Percentiles rank a stretch among this genome's conserved stretches.
phyloP scores from a whole-genome alignment of 441 rosid species.

The Erodium texanum region DNA sequence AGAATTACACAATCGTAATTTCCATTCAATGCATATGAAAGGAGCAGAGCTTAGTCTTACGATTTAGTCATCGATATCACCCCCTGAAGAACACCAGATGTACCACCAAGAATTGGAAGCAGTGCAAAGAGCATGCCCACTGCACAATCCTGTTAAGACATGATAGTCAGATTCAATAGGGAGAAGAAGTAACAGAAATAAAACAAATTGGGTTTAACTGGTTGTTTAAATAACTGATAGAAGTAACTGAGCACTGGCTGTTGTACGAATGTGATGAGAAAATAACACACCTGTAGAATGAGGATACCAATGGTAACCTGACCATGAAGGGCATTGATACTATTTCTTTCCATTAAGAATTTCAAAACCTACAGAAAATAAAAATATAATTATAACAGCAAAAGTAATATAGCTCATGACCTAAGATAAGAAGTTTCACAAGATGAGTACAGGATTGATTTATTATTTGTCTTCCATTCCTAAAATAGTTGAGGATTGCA shows the following conservation, averaged over 20 bases:
- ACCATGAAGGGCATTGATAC: slow-evolving; percentile 81
- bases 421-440: too few relatives aligned
- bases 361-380: slow-evolving; percentile 55
- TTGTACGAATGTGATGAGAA: neutral
- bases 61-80: slow-evolving; percentile 81
- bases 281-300: slow-evolving; percentile 65
- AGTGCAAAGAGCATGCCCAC: slow-evolving; percentile 95
- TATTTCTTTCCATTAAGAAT: slow-evolving; percentile 90
- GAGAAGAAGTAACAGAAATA: neutral
- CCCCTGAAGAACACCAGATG: slow-evolving; percentile 91
- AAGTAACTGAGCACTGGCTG: neutral
- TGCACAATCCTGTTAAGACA: slow-evolving; percentile 69
- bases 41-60: slow-evolving; percentile 32
- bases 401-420: too few relatives aligned
- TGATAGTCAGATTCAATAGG: neutral
- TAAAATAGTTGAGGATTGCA: too few relatives aligned
- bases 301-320: slow-evolving; percentile 90
- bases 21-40: neutral
- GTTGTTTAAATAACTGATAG: neutral
- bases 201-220: neutral
- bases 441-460: too few relatives aligned
- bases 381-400: neutral
- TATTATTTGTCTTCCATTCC: too few relatives aligned
- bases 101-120: slow-evolving; percentile 92
- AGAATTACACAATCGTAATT: too few relatives aligned